Base-by-base conservation (phyloP, 345 rosid species). In the Populus tremula region DNA sequence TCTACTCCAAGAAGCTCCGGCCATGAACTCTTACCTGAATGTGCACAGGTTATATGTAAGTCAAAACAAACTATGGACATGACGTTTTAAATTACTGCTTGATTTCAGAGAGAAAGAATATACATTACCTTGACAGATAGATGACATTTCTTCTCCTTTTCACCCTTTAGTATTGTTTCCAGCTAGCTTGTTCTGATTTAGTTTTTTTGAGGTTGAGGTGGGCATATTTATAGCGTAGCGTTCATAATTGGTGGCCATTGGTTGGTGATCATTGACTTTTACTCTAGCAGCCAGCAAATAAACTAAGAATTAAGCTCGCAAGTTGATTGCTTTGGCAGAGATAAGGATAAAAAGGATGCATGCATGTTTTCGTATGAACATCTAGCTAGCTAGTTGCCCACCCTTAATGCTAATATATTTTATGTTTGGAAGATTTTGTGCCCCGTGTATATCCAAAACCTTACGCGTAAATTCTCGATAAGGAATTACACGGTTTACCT, bases 21-120 rank as follows among this genome's bases (percentile, higher is more conserved):
- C 82, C 82, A 80, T 33, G 82, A 69, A 70, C 61, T 63, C 61
- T 75, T 80, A 8, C 82, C 82, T 79, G 43, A 67, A 65, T 21
- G 12, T 13, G 14, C 11, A 12, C 73, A 70, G 23, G 25, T 63
- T 25, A 45, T 0, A 33, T 33, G 36, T 33, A 4, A 4, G 36
- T 39, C 43, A 45, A 5, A 12, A 2, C 20, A 16, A 25, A 23
- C 2, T 17, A 63, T 20, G 61, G 5, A 53, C 61, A 53, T 53
- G 23, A 53, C 0, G 0, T 53, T 53, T 53, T 6, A 23, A 20
- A 53, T 53, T 11, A 18, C n/a, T 6, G 59, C 61, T 53, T 41
- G 0, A 41, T 53, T 53, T 53, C n/a, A 20, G 61, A 0, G 61
- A 6, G 20, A 20, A 20, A 53, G 9, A 53, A 20, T 7, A 53